These are phyloP conservation scores for Jamesozyma gamospora DNA, from an alignment of 805 yeast species.

Conservation along the genomic window DNA sequence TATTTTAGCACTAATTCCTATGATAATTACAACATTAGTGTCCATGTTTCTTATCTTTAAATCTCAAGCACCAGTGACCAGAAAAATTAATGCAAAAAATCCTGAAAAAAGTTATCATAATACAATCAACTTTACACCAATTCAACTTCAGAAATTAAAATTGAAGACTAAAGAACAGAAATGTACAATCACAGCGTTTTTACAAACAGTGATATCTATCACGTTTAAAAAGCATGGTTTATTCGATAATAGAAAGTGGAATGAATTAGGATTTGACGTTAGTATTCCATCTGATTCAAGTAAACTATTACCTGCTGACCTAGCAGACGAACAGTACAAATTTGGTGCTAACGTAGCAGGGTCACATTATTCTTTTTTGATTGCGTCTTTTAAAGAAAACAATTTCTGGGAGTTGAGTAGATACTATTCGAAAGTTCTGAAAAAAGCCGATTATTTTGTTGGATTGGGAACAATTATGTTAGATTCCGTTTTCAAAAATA, in stretches of 20 bases:
- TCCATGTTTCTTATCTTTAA: slow-evolving; percentile 10
- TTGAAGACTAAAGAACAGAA: slow-evolving; percentile 5
- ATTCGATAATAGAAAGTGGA: slow-evolving; percentile 10
- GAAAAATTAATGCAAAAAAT: slow-evolving; percentile 1
- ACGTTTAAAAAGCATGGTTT: slow-evolving; percentile 13
- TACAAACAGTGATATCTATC: slow-evolving; percentile 18
- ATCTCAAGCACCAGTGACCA: slow-evolving; percentile 7
- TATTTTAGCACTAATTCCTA: slow-evolving; percentile 7
- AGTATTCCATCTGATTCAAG: slow-evolving; percentile 18
- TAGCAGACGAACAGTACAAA: slow-evolving; percentile 10
- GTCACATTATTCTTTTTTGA: slow-evolving; percentile 15
- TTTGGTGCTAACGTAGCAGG: slow-evolving; percentile 24
- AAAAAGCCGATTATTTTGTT: slow-evolving; percentile 10
- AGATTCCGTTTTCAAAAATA: slow-evolving; percentile 8
- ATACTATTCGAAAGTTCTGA: slow-evolving; percentile 13
- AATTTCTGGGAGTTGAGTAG: slow-evolving; percentile 16
- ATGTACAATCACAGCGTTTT: slow-evolving; percentile 20
- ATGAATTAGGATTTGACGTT: slow-evolving; percentile 16
- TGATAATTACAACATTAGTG: slow-evolving; percentile 8
- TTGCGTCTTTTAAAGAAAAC: slow-evolving; percentile 12
- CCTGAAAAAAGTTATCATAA: slow-evolving; percentile 8
- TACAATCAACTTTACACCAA: slow-evolving; percentile 8
- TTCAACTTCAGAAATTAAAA: slow-evolving; percentile 9
- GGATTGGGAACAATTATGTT: slow-evolving; percentile 19
- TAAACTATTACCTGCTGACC: slow-evolving; percentile 11